Conservation (phyloP, 1,284 basidiomycete genomes). For the Marasmius tenuissimus region DNA sequence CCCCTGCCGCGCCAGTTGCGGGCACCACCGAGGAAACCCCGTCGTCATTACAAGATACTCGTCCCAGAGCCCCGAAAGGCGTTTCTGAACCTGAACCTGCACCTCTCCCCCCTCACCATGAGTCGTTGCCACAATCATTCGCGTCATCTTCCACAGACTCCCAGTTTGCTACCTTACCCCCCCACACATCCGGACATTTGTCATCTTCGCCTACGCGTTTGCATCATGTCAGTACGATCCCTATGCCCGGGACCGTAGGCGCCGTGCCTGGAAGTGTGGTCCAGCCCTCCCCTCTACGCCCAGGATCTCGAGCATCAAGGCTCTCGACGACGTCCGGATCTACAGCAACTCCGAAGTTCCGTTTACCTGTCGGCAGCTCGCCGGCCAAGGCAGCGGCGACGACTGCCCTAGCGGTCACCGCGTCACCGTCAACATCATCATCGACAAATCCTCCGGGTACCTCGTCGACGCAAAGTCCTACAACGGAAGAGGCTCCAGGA, state of each 20-base stretch:
- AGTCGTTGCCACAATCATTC: not conserved
- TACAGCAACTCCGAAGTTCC: constrained; percentile 31
- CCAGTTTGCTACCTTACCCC: not conserved
- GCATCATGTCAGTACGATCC: constrained; percentile 23
- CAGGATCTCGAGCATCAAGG: constrained; percentile 67
- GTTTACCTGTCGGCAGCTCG: constrained; percentile 44
- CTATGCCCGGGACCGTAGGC: constrained; percentile 25
- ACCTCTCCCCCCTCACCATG: not conserved
- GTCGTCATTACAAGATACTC: too few relatives aligned
- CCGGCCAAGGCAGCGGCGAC: constrained; percentile 63
- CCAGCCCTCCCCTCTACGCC: constrained; percentile 56
- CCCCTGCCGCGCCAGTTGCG: not conserved
- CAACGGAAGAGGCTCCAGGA: constrained; percentile 37
- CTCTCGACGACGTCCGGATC: constrained; percentile 64
- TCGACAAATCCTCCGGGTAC: not conserved
- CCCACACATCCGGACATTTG: not conserved
- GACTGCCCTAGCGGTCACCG: constrained; percentile 59
- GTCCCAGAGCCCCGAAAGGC: too few relatives aligned
- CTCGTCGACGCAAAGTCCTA: constrained; percentile 22
- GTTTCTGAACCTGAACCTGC: too few relatives aligned
- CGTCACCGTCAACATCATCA: constrained; percentile 15
- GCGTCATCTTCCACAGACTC: not conserved
- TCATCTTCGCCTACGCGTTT: not conserved
- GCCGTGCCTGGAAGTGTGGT: constrained; percentile 30
- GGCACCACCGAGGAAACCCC: not conserved